Base-by-base conservation (phyloP, 1,139 yeast species). In the Pichiaceae sp. region DNA sequence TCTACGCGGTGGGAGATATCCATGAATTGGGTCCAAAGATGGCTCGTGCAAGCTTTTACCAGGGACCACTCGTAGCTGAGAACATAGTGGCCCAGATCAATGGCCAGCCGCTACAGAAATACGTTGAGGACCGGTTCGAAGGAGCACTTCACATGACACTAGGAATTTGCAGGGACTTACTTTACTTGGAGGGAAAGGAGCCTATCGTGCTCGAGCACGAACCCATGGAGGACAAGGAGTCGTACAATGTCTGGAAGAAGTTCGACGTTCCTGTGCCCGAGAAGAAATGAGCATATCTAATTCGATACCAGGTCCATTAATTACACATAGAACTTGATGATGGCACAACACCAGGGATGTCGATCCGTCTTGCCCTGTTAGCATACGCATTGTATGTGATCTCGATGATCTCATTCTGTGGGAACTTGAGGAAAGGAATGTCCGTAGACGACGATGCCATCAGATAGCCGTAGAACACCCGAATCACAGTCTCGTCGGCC, bases 401-500 rank as follows among this genome's bases (percentile, higher is more conserved):
- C 58, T 89, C 95, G 44, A 87, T 84, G 34, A 91, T 70, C 51
- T 87, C 94, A 54, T 84, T 75, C 39, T 83, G 74, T 33, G 91
- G 78, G 59, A 91, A 87, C 44, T 75, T 67, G 39, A 89, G 64
- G 33, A 67, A 64, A 3, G 97, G 96, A 42, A 91, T 86, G 49
- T 87, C 96, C 44, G 71, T 71, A 48, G 93, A 84, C 4, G 93
- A 76, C 45, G 87, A 79, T 3, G 96, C 93, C 95, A 91, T 85
- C 49, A 91, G 68, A 58, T 91, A 91, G 1, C 97, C 98, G 53
- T 87, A 91, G 38, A 91, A 70, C 3, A 91, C 96, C 42, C 87
- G 70, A 44, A 93, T 68, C 1, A 91, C 83, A 1, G 95, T 78
- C 52, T 89, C 96, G 56, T 93, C 97, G 1, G 96, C 97, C 48